A percentile compares a stretch with the other conserved stretches of the same genome.
These are phyloP conservation scores for Benincasa hispida DNA, from an alignment of 306 rosid species.

Conservation along the genomic window DNA sequence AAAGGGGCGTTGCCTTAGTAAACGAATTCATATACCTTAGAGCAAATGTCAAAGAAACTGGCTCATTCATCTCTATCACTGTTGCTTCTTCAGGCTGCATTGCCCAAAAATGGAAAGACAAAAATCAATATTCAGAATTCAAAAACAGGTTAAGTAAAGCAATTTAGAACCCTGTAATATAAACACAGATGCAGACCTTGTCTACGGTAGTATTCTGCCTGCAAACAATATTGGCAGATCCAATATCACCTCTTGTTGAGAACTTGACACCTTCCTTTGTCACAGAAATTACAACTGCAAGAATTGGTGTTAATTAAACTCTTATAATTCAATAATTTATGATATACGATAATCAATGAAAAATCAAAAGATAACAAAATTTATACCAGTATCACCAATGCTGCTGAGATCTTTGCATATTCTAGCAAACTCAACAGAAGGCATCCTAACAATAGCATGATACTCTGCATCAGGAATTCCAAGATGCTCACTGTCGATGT, in stretches of 20 bases:
- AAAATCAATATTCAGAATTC: neutral
- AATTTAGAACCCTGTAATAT: neutral
- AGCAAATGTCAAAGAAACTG: slow-evolving; percentile 78
- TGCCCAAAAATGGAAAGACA: neutral
- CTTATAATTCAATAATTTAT: neutral
- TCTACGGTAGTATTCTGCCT: slow-evolving; percentile 86
- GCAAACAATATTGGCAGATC: slow-evolving; percentile 84
- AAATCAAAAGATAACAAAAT: neutral
- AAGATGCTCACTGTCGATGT: slow-evolving; percentile 91
- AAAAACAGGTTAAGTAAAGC: neutral
- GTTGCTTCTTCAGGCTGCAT: slow-evolving; percentile 54
- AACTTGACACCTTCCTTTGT: slow-evolving; percentile 92
- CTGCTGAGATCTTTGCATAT: slow-evolving; percentile 85
- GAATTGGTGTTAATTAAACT: neutral
- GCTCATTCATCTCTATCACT: slow-evolving; percentile 70
- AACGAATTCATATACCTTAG: slow-evolving; percentile 89
- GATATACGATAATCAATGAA: neutral
- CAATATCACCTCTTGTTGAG: slow-evolving; percentile 90
- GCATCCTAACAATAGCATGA: slow-evolving; percentile 91
- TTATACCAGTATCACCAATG: slow-evolving; percentile 87
- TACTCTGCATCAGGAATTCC: slow-evolving; percentile 93
- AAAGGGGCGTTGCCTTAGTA: slow-evolving; percentile 78
- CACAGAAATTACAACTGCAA: slow-evolving; percentile 85
- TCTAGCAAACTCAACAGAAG: slow-evolving; percentile 75
- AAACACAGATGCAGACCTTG: slow-evolving; percentile 34